phyloP scores from a whole-genome alignment of 2,329 filamentous ascomycete genomes.

The Trichoderma gracile region DNA sequence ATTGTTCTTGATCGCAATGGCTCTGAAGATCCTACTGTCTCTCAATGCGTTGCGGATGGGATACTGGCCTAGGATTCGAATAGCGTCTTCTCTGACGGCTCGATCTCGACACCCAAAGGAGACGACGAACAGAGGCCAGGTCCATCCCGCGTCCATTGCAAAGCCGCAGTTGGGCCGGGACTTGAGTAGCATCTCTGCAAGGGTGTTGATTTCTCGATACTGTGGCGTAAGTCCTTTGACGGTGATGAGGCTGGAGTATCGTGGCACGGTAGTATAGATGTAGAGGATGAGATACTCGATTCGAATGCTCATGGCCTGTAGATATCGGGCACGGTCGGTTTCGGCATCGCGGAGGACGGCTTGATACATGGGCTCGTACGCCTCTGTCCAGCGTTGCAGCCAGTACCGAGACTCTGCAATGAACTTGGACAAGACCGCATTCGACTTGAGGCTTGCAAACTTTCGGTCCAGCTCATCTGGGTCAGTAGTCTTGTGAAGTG shows the following conservation, averaged over 20 bases:
- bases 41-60: slow-evolving; percentile 48
- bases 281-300: slow-evolving; percentile 47
- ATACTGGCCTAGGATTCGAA: slow-evolving; percentile 44
- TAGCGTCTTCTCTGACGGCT: slow-evolving; percentile 43
- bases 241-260: slow-evolving; percentile 41
- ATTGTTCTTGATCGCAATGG: slow-evolving; percentile 43
- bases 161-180: slow-evolving; percentile 43
- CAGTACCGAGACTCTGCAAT: slow-evolving; percentile 42
- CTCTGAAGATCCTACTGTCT: slow-evolving; percentile 44
- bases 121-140: slow-evolving; percentile 47
- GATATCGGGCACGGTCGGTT: slow-evolving; percentile 34
- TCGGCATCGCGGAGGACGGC: slow-evolving; percentile 31
- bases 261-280: slow-evolving; percentile 43
- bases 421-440: slow-evolving; percentile 37
- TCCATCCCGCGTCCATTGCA: slow-evolving; percentile 49
- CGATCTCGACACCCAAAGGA: slow-evolving; percentile 45
- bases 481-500: slow-evolving; percentile 33
- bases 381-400: slow-evolving; percentile 43
- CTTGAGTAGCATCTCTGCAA: slow-evolving; percentile 42
- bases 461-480: slow-evolving; percentile 36
- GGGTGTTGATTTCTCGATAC: slow-evolving; percentile 45
- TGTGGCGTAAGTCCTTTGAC: slow-evolving; percentile 44
- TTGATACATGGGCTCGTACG: slow-evolving; percentile 43
- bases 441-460: slow-evolving; percentile 37
- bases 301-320: slow-evolving; percentile 44